These are phyloP conservation scores for Colletotrichum tamarilloi DNA, from an alignment of 2,329 filamentous ascomycete species.

Conservation along the genomic window DNA sequence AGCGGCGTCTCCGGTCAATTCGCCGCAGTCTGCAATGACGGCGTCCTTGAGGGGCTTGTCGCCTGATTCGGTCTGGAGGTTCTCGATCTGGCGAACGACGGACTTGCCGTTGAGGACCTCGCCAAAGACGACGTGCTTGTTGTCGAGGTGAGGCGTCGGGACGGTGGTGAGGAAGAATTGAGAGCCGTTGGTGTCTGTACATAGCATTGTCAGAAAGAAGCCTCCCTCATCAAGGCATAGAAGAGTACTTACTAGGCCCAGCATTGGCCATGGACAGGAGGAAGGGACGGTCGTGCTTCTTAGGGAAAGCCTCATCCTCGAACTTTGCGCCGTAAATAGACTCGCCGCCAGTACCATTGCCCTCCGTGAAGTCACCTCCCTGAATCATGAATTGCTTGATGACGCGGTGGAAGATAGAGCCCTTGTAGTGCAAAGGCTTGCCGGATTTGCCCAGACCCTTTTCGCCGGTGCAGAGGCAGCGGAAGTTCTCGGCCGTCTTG, in stretches of 20 bases:
- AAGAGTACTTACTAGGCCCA: conserved; percentile 75
- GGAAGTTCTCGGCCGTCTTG: conserved; percentile 97
- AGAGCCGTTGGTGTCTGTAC: conserved; percentile 87
- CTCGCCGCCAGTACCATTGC: conserved; percentile 95
- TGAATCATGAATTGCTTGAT: conserved; percentile 99
- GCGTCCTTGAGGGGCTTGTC: conserved; percentile 85
- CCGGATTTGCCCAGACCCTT: conserved; percentile 86
- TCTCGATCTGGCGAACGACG: conserved; percentile 89
- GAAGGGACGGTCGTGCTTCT: conserved; percentile 93
- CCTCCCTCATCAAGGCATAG: background rate
- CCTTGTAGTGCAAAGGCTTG: conserved; percentile 93
- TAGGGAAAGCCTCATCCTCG: conserved; percentile 93
- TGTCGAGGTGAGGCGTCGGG: conserved; percentile 91
- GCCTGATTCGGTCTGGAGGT: conserved; percentile 75
- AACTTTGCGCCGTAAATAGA: conserved; percentile 99
- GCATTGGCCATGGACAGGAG: conserved; percentile 98
- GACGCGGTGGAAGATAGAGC: conserved; percentile 91
- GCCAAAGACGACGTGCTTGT: conserved; percentile 97
- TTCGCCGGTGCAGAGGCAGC: conserved; percentile 92
- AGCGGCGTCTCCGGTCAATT: conserved; percentile 80
- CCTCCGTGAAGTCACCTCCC: conserved; percentile 95
- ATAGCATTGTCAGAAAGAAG: conserved; percentile 18
- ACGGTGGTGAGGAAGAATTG: conserved; percentile 99
- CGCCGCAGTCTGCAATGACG: conserved; percentile 84
- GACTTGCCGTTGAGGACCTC: conserved; percentile 95